These are phyloP conservation scores for Multifurca ochricompacta DNA, from an alignment of 768 basidiomycete genomes.

Conservation along the genomic window DNA sequence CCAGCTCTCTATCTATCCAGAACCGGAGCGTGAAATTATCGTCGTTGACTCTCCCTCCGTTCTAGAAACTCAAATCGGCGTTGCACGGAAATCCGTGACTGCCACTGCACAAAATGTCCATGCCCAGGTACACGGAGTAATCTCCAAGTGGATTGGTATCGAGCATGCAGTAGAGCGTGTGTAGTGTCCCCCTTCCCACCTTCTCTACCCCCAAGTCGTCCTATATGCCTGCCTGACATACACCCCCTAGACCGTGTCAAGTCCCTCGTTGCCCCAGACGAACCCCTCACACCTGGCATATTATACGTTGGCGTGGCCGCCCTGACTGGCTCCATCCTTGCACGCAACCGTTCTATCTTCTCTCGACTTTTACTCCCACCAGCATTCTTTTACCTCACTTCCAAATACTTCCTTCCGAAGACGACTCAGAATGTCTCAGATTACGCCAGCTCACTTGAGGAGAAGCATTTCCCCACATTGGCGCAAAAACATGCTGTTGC, in stretches of 20 bases:
- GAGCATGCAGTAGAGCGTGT: conserved; percentile 82
- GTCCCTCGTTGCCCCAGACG: conserved; percentile 69
- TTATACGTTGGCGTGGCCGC: conserved; percentile 88
- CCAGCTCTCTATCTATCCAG: conserved; percentile 85
- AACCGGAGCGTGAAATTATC: conserved; percentile 49
- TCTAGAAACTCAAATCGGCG: conserved; percentile 71
- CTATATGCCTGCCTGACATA: neutral
- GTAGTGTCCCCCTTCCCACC: conserved; percentile 26
- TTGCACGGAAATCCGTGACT: conserved; percentile 53
- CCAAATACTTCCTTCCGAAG: conserved; percentile 81
- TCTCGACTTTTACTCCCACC: conserved; percentile 73
- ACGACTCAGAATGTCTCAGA: conserved; percentile 60
- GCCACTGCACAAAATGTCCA: conserved; percentile 50
- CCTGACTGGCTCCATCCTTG: conserved; percentile 80
- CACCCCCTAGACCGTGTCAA: conserved; percentile 61
- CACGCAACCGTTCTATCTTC: conserved; percentile 65
- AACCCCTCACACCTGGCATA: conserved; percentile 79
- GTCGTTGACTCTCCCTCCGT: conserved; percentile 69
- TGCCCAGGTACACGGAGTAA: conserved; percentile 58
- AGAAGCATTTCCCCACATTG: conserved; percentile 55
- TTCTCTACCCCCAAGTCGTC: neutral
- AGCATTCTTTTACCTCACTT: conserved; percentile 55
- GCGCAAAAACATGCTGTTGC: conserved; percentile 62
- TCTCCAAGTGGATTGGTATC: conserved; percentile 77
- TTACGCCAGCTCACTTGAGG: conserved; percentile 66